phyloP scores from a whole-genome alignment of 371 early-diverging fungal genomes.

The Rhizomucor miehei region DNA sequence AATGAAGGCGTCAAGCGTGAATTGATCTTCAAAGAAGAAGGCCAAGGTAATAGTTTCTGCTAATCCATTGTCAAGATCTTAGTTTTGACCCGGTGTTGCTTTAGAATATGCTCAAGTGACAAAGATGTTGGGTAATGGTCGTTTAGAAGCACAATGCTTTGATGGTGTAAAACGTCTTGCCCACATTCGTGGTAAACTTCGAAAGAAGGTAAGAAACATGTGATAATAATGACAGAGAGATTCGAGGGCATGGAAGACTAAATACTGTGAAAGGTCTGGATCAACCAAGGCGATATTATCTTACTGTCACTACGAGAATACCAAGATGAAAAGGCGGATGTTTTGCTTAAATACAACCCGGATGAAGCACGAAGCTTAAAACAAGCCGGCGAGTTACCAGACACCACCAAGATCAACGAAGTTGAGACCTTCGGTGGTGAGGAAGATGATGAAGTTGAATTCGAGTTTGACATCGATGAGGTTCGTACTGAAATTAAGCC shows the following conservation, averaged over 20 bases:
- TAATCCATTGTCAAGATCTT: background rate
- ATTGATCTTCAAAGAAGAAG: slow-evolving; percentile 92
- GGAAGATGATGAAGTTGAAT: slow-evolving; percentile 80
- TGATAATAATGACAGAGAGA: slow-evolving; percentile 52
- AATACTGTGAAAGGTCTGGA: slow-evolving; percentile 63
- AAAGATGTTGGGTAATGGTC: slow-evolving; percentile 97
- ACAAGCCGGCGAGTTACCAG: slow-evolving; percentile 96
- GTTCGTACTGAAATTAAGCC: slow-evolving; percentile 31
- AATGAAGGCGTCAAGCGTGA: slow-evolving; percentile 94
- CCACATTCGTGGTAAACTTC: slow-evolving; percentile 97
- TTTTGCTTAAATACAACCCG: slow-evolving; percentile 96
- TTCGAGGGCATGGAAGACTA: slow-evolving; percentile 18
- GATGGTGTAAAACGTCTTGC: slow-evolving; percentile 94
- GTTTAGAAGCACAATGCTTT: slow-evolving; percentile 92
- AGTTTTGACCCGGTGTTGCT: background rate
- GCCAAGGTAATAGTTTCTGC: slow-evolving; percentile 66
- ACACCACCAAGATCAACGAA: slow-evolving; percentile 83
- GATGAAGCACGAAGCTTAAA: slow-evolving; percentile 98
- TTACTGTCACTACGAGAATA: slow-evolving; percentile 94
- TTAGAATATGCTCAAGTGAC: slow-evolving; percentile 93
- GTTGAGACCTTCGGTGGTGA: slow-evolving; percentile 68
- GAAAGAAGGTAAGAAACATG: slow-evolving; percentile 51
- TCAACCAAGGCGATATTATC: slow-evolving; percentile 95
- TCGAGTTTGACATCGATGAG: slow-evolving; percentile 93
- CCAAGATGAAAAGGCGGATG: slow-evolving; percentile 97